phyloP scores from a whole-genome alignment of 139 green algal species.

The Dunaliella primolecta region DNA sequence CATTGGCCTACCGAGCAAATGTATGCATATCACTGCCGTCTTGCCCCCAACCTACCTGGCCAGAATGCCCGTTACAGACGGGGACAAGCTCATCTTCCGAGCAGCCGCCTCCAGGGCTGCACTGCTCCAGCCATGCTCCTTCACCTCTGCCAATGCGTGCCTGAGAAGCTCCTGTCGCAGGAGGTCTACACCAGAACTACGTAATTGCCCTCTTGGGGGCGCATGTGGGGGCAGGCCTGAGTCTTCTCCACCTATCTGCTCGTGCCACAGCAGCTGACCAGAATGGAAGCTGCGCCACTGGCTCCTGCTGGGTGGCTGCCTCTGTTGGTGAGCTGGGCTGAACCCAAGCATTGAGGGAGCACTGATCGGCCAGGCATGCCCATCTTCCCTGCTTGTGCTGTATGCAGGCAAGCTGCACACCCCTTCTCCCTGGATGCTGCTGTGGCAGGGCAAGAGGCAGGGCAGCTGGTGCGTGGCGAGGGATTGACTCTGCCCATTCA shows the following conservation, averaged over 20 bases:
- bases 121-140: neutral
- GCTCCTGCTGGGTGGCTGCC: neutral
- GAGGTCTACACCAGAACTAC: neutral
- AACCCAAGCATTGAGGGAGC: neutral
- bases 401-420: too few species aligned
- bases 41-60: neutral
- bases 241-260: neutral
- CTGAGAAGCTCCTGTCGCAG: too few species aligned
- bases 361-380: too few species aligned
- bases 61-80: neutral
- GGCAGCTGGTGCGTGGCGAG: too few species aligned
- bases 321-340: neutral
- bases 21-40: too few species aligned
- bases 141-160: neutral
- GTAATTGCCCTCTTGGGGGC: neutral
- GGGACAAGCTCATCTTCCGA: neutral
- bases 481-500: too few species aligned
- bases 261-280: too few species aligned
- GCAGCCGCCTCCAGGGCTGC: neutral
- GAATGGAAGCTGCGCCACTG: neutral
- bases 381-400: too few species aligned
- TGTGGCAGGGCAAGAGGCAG: too few species aligned
- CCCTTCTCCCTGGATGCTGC: too few species aligned
- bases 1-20: too few species aligned
- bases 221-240: neutral